Base-by-base conservation (phyloP, 2,329 filamentous ascomycete species). In the Arthroderma sp. region DNA sequence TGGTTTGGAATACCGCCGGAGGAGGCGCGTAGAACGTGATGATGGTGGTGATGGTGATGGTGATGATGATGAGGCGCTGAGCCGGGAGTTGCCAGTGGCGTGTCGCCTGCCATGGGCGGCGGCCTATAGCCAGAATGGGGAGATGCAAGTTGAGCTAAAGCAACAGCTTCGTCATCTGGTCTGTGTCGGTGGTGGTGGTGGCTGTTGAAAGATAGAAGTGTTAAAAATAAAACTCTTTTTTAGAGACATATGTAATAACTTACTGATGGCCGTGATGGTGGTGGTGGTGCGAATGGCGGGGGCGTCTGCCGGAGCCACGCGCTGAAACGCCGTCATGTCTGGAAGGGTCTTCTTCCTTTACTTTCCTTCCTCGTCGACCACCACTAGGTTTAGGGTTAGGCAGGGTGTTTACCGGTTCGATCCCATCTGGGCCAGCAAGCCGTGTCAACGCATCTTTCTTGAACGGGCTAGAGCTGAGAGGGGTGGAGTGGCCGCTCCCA, bases 331-430 rank as follows among this genome's bases (percentile, higher is more conserved):
- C 78, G 1, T 81, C 80, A 8, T 22, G 15, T 3, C 15, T 22
- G 1, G 15, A 22, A 22, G 61, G 61, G 3, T 85, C 82, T 38
- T 91, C 86, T 43, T 94, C 84, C 57, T 86, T 85, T 2, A 80
- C 68, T 60, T 86, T 85, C 49, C 84, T 59, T 22, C 61, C 72
- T 46, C 80, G 73, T 57, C 79, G 78, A 36, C 71, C 73, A 38
- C 75, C 70, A 6, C 68, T 66, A 8, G 40, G 29, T n/a, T 38
- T 29, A 10, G 42, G 15, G 15, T 34, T 22, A 22, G 32, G 32
- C 9, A 11, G 3, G 32, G 32, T 34, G 9, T 2, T 11, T 34
- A 34, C 15, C 3, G 15, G 15, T 22, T 22, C 15, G 15, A 22
- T 22, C 15, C 15, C 15, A 22, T 49, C 44, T 10, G 32, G 32